These are phyloP conservation scores for Aspergillus transmontanensis DNA, from an alignment of 2,329 filamentous ascomycete genomes.

Conservation along the genomic window DNA sequence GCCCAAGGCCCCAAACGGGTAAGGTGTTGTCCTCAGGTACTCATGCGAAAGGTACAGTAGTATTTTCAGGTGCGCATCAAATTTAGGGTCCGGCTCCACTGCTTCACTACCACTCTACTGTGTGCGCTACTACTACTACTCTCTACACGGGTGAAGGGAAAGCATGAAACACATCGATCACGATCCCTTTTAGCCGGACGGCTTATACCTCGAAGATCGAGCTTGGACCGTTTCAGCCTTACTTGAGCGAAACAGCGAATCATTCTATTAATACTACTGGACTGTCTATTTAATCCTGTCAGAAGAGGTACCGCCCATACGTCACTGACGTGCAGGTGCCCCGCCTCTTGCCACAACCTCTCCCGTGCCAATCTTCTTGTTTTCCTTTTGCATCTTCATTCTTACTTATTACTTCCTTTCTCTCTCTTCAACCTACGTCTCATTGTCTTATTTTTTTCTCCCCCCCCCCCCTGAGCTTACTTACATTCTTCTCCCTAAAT, in stretches of 20 bases:
- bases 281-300: not conserved
- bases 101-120: not conserved
- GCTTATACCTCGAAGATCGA: not conserved
- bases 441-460: constrained; percentile 8
- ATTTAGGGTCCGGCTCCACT: not conserved
- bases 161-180: not conserved
- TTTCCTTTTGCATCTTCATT: not conserved
- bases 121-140: not conserved
- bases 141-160: not conserved
- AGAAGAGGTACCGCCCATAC: not conserved
- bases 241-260: not conserved
- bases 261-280: not conserved
- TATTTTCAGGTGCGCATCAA: not conserved
- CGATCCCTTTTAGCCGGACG: not conserved
- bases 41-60: not conserved
- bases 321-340: constrained; percentile 3
- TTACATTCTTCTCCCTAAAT: constrained; percentile 2
- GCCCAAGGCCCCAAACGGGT: not conserved
- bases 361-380: constrained; percentile 3
- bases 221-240: not conserved
- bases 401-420: not conserved
- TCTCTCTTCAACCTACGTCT: not conserved
- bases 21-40: not conserved
- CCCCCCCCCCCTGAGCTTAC: constrained; percentile 9
- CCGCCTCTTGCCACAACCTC: constrained; percentile 9